Evolutionary conservation across 306 rosid species (phyloP), one percentile per base, ranked within the genome.

Genomic region (Comarum palustre): DNA sequence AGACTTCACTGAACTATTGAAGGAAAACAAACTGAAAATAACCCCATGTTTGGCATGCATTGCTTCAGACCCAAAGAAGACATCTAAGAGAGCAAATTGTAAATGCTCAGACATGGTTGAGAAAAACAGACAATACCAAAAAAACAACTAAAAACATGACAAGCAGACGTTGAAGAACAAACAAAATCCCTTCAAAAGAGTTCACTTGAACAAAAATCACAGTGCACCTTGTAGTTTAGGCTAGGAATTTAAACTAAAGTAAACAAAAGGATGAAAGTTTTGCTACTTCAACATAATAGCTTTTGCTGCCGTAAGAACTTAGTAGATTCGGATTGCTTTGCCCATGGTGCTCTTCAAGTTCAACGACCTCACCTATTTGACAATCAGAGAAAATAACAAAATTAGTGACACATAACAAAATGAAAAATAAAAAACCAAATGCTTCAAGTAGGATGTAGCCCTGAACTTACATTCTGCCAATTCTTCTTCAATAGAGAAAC

Each of bases 401-500:
- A 61, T 32, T 20, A 46, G 60, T 17, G 50, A 8, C 22, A 19
- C 7, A 2, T 7, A 76, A 59, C 31, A 66, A 11, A 25, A 58
- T 58, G 64, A 27, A 19, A 0, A 13, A 66, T 20, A 4, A 4
- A 42, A 20, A 66, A 32, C 4, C 11, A 65, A 5, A 12, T 65
- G 52, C 11, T 8, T 27, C 22, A 27, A 43, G 25, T 4, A 20
- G 15, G 46, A 17, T 6, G 27, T 17, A 31, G 51, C 27, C 12
- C 52, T 15, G 31, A 73, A 76, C 93, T 86, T 60, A 90, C 96
- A 24, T 90, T 90, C 38, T 90, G 96, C 96, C 96, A 90, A 34
- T 90, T 90, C 84, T 90, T 90, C 69, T 90, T 90, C 88, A 90
- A 66, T 12, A 90, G 41, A 4, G 96, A 90, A 41, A 90, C 96